Percentiles rank a stretch among this genome's conserved stretches.
Evolutionary conservation across 108 stramenopile genomes (phyloP).

Genomic region (Stephanodiscus minutulus): DNA sequence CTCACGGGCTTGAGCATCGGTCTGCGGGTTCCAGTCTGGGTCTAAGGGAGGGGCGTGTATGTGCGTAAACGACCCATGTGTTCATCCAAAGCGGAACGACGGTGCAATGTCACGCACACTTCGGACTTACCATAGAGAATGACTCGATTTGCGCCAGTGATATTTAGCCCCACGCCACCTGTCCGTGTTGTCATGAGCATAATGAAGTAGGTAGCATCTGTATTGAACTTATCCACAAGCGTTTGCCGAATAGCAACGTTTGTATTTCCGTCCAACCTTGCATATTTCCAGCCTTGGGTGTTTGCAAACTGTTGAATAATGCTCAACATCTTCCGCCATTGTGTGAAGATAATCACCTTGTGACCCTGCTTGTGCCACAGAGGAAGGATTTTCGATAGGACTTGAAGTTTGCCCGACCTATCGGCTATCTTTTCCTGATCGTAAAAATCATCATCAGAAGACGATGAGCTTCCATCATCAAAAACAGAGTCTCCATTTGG

Average conservation of each 20-base stretch:
- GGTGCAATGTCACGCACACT: no score
- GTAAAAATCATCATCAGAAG: constrained; percentile 49
- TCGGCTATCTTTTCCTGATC: constrained; percentile 59
- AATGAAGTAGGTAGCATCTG: constrained; percentile 74
- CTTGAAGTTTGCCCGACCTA: constrained; percentile 93
- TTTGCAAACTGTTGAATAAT: constrained; percentile 84
- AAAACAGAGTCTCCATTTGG: constrained; percentile 48
- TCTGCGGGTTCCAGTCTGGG: constrained; percentile 98
- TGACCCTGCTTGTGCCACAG: constrained; percentile 94
- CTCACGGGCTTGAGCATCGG: constrained; percentile 92
- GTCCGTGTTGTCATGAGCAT: constrained; percentile 96
- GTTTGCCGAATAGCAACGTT: constrained; percentile 84
- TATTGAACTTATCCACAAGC: constrained; percentile 93
- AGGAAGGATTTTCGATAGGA: constrained; percentile 90
- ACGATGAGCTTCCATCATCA: constrained; percentile 54
- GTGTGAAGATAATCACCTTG: constrained; percentile 94
- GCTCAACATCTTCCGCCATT: constrained; percentile 94
- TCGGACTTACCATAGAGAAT: constrained; percentile 81
- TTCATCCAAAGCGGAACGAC: no score
- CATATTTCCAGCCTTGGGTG: constrained; percentile 80
- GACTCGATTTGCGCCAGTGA: constrained; percentile 69
- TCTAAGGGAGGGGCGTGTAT: no score
- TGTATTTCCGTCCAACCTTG: constrained; percentile 95
- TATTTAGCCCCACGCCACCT: constrained; percentile 94
- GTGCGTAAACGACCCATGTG: no score